phyloP scores from a whole-genome alignment of 2,329 filamentous ascomycete genomes.

The Madurella mycetomatis region DNA sequence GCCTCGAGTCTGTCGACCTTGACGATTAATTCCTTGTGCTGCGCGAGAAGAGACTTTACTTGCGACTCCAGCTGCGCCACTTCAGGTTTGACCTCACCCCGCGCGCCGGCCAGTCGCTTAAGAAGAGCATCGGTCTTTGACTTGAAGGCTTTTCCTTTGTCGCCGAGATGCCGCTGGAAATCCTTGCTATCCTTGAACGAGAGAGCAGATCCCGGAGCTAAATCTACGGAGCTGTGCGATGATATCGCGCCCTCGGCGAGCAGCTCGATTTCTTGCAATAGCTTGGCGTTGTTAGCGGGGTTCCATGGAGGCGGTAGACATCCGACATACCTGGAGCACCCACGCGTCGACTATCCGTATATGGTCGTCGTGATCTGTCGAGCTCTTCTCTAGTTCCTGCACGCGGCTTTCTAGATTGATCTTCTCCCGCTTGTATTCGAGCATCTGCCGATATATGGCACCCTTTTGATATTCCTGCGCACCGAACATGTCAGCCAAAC shows the following conservation, averaged over 20 bases:
- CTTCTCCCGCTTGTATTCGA: conserved; percentile 92
- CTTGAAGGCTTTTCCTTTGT: conserved; percentile 72
- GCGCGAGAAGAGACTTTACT: conserved; percentile 68
- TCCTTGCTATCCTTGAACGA: conserved; percentile 60
- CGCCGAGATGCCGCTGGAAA: conserved; percentile 78
- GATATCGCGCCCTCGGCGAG: conserved; percentile 49
- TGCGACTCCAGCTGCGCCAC: conserved; percentile 68
- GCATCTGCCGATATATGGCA: conserved; percentile 95
- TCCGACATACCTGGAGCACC: conserved; percentile 75
- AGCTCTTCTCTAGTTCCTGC: conserved; percentile 72
- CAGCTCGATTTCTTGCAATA: conserved; percentile 61
- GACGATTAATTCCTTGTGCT: conserved; percentile 74
- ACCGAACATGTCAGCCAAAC: conserved; percentile 35
- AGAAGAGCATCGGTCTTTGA: conserved; percentile 69
- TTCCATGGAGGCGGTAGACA: conserved; percentile 9
- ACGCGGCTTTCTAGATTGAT: conserved; percentile 74
- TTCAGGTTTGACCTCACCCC: conserved; percentile 59
- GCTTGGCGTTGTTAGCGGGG: conserved; percentile 37
- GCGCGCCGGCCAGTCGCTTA: conserved; percentile 45
- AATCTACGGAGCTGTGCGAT: conserved; percentile 42
- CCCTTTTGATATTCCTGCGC: conserved; percentile 85
- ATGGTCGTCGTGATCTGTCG: conserved; percentile 86
- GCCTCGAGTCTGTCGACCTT: conserved; percentile 69
- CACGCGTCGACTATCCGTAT: conserved; percentile 85
- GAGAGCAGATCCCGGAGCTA: conserved; percentile 54